phyloP scores from a whole-genome alignment of 2,329 filamentous ascomycete species.

The Cercospora sojina region DNA sequence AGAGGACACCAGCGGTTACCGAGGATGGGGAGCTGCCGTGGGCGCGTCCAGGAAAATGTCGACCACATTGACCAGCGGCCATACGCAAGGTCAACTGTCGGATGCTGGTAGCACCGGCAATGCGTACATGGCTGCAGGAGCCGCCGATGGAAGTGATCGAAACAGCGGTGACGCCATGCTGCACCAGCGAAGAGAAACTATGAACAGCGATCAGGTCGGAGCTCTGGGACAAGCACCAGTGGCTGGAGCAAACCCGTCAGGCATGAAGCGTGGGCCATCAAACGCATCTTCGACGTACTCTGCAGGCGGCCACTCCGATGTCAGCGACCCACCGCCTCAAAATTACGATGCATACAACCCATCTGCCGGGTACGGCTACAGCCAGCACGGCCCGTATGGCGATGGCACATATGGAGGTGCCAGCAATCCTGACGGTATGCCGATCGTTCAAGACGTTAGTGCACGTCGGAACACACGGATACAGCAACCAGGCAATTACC shows the following conservation, averaged over 20 bases:
- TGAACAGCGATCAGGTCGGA: conserved; percentile 67
- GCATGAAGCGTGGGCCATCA: conserved; percentile 84
- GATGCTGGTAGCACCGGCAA: conserved; percentile 59
- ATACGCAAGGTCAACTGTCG: conserved; percentile 55
- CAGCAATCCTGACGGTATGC: conserved; percentile 56
- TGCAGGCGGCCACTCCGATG: conserved; percentile 69
- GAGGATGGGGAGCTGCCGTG: conserved; percentile 75
- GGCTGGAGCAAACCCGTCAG: conserved; percentile 58
- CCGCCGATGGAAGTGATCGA: conserved; percentile 60
- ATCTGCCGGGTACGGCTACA: conserved; percentile 52
- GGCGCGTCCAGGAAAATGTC: conserved; percentile 73
- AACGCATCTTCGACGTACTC: conserved; percentile 98
- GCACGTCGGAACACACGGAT: conserved; percentile 92
- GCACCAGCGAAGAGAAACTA: conserved; percentile 46
- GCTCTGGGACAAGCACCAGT: conserved; percentile 67
- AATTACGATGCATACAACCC: conserved; percentile 35
- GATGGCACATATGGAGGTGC: conserved; percentile 53
- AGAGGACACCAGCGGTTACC: conserved; percentile 79
- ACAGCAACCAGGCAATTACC: conserved; percentile 82
- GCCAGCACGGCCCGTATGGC: conserved; percentile 56
- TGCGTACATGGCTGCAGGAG: conserved; percentile 45
- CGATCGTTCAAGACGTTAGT: conserved; percentile 89
- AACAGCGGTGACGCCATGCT: conserved; percentile 60
- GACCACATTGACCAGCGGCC: conserved; percentile 80
- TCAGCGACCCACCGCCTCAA: conserved; percentile 49